Conservation (phyloP, 2,329 filamentous ascomycete species). For the Arthrinium phaeospermum region DNA sequence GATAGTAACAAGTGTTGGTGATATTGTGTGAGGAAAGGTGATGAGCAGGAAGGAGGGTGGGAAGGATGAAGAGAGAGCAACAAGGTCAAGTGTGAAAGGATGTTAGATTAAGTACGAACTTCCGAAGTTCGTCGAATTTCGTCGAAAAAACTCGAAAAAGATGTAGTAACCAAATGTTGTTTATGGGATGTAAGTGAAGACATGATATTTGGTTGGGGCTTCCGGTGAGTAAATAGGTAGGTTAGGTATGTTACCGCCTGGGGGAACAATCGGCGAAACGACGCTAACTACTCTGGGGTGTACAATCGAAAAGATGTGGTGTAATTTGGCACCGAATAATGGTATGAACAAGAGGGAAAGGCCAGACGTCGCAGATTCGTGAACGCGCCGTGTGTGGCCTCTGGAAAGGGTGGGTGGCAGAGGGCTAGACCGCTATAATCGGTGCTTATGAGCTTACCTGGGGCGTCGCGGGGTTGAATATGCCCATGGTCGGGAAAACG, state of each 20-base stretch:
- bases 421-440: not conserved
- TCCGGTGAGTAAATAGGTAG: not conserved
- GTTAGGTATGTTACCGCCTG: not conserved
- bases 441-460: not conserved
- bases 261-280: not conserved
- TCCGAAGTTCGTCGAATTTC: too few species aligned
- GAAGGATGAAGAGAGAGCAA: not conserved
- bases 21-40: not conserved
- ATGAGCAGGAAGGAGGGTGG: not conserved
- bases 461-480: not conserved
- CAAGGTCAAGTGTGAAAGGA: not conserved
- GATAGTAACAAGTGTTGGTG: not conserved
- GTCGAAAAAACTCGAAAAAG: not conserved
- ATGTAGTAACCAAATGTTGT: not conserved
- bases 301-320: not conserved
- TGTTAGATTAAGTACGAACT: not conserved
- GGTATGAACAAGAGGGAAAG: not conserved
- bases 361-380: not conserved
- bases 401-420: slow-evolving; percentile 14
- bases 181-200: not conserved
- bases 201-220: not conserved
- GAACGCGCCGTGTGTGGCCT: not conserved
- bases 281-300: not conserved
- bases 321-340: not conserved
- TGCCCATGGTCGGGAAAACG: not conserved